A percentile compares a stretch with the other conserved stretches of the same genome.
These are phyloP conservation scores for Saccharum hybrid DNA, from an alignment of 202 grass and related monocot genomes.

Conservation along the genomic window DNA sequence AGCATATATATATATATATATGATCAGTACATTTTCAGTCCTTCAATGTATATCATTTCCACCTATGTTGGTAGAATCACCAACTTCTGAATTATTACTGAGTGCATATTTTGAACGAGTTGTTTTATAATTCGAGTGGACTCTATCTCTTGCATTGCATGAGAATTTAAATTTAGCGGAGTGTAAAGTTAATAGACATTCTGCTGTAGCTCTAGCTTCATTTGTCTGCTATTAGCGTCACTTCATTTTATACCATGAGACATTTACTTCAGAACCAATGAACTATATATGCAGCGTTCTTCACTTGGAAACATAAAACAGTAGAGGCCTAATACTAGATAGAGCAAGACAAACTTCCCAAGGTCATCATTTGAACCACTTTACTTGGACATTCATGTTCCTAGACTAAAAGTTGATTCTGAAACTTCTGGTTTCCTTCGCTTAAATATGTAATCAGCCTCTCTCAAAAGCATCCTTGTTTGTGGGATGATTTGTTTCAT, in stretches of 20 bases:
- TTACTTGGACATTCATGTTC: conserved; percentile 19
- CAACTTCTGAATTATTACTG: background rate
- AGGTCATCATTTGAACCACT: background rate
- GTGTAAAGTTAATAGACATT: background rate
- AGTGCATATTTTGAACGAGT: background rate
- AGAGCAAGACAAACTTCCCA: background rate
- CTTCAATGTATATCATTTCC: background rate
- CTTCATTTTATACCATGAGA: background rate
- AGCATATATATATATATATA: background rate
- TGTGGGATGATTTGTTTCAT: background rate
- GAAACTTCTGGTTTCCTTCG: background rate
- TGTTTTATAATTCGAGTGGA: background rate
- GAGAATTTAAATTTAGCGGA: background rate
- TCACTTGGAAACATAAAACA: background rate
- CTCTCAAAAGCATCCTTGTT: background rate
- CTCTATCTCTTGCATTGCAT: background rate
- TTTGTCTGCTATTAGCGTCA: conserved; percentile 7
- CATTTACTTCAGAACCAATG: background rate
- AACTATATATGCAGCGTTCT: background rate
- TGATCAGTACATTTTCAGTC: background rate
- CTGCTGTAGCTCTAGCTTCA: background rate
- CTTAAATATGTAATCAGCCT: background rate
- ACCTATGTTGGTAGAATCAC: background rate
- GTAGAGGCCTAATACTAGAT: background rate
- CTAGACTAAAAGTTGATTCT: background rate